Base-by-base conservation (phyloP, 2,329 filamentous ascomycete genomes). In the Microdochium trichocladiopsis region DNA sequence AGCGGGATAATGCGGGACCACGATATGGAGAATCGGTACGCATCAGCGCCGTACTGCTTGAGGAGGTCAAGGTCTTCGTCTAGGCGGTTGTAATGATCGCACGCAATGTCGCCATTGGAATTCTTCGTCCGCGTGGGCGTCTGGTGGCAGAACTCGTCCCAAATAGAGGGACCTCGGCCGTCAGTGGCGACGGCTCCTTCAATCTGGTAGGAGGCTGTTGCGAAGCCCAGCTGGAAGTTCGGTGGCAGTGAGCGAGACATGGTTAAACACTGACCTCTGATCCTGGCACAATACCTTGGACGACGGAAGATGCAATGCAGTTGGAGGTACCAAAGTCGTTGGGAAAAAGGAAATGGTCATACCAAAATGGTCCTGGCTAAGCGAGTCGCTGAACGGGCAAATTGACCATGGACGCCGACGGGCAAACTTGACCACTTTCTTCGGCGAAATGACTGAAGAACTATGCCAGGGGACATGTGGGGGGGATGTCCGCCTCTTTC, bases 1-100 rank as follows among this genome's bases (percentile, higher is more conserved):
- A 84, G 72, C 1, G 83, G 83, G 51, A 87, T 84, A 51, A 87
- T 76, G 43, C 83, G 80, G 5, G 82, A 79, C 83, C 83, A 87
- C 9, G 82, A 33, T 5, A 87, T 69, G 3, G 82, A 86, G 63
- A 87, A 86, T 21, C 83, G 78, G 61, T 86, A 87, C 4, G 77
- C 77, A 56, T 77, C 74, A 8, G 80, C 79, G 47, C 81, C 79
- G 47, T 78, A 78, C 48, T 72, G 65, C 58, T 79, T 80, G 55
- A 87, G 64, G 8, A 87, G 69, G 4, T 74, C 79, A 54, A 86
- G 77, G 59, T 87, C 84, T 50, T 81, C 71, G 11, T 69, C 65
- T 2, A 64, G 66, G 0, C 66, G 62, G 53, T 75, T 65, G 55
- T 74, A 75, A 52, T 73, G 68, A 28, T 72, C 68, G 24, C 70